Conservation (phyloP, 2,329 filamentous ascomycete genomes). For the Penicillium brasilianum region DNA sequence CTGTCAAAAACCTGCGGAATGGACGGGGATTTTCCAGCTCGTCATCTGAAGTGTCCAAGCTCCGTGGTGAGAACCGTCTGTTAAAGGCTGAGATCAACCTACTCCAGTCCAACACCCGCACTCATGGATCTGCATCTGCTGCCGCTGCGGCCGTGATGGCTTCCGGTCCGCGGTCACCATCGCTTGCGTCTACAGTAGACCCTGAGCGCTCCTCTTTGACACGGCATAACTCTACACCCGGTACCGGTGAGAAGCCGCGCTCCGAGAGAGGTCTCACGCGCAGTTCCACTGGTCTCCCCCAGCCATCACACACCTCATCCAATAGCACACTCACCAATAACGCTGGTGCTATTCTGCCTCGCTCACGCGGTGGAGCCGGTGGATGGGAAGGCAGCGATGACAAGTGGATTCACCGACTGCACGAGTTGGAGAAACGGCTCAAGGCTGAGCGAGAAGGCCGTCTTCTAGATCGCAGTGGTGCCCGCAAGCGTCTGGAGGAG, state of each 20-base stretch:
- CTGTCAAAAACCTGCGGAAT: constrained; percentile 67
- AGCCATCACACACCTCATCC: constrained; percentile 42
- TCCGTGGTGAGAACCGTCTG: constrained; percentile 65
- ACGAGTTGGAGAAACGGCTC: constrained; percentile 84
- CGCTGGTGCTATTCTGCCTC: constrained; percentile 33
- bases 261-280: constrained; percentile 38
- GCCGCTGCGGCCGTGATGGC: constrained; percentile 43
- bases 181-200: constrained; percentile 32
- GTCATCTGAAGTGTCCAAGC: constrained; percentile 61
- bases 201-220: constrained; percentile 56
- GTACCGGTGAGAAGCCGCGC: constrained; percentile 40
- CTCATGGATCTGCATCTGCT: constrained; percentile 54
- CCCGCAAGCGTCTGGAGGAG: constrained; percentile 77
- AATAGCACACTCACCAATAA: constrained; percentile 39
- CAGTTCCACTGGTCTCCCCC: constrained; percentile 40
- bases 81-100: constrained; percentile 69
- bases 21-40: constrained; percentile 38
- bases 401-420: constrained; percentile 81
- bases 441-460: constrained; percentile 89
- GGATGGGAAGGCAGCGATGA: constrained; percentile 60
- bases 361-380: constrained; percentile 30
- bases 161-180: constrained; percentile 28
- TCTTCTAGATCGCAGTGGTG: constrained; percentile 81
- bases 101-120: constrained; percentile 67
- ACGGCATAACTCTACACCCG: constrained; percentile 60